Evolutionary conservation across 306 rosid species (phyloP).

Genomic region (Prinsepia uniflora): DNA sequence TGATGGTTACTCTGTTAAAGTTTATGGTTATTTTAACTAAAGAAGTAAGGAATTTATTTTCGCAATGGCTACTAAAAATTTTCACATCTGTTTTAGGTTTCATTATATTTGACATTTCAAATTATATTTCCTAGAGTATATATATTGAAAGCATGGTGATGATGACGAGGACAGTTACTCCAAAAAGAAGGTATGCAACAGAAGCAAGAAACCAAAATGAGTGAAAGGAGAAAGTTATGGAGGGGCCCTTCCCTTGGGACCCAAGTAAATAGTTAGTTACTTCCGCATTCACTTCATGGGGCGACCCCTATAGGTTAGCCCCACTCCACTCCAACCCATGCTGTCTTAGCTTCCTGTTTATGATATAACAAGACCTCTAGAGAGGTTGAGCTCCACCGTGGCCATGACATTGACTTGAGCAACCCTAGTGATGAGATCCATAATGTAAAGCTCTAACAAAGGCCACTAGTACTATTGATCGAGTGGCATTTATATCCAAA

Average conservation of each 20-base stretch:
- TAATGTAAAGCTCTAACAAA: constrained; percentile 8
- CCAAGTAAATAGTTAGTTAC: constrained; percentile 21
- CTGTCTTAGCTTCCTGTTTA: constrained; percentile 12
- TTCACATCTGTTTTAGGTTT: too few relatives aligned
- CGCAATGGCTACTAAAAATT: too few relatives aligned
- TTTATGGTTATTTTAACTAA: too few relatives aligned
- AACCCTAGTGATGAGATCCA: constrained; percentile 23
- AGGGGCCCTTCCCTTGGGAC: constrained; percentile 9
- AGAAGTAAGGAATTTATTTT: too few relatives aligned
- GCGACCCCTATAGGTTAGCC: background rate
- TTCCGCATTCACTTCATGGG: constrained; percentile 16
- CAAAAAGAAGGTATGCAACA: background rate
- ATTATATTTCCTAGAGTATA: background rate
- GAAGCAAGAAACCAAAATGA: too few relatives aligned
- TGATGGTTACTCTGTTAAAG: background rate
- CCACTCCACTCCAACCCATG: constrained; percentile 12
- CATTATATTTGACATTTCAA: too few relatives aligned
- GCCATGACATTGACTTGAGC: constrained; percentile 28
- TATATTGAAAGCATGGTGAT: background rate
- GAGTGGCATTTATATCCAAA: too few relatives aligned
- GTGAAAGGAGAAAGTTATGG: background rate
- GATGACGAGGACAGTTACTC: too few relatives aligned
- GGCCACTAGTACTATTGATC: too few relatives aligned
- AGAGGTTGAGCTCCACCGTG: constrained; percentile 36
- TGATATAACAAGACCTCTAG: constrained; percentile 10